Evolutionary conservation across 768 basidiomycete genomes (phyloP).

Genomic region (Hortiboletus flavorubellus): DNA sequence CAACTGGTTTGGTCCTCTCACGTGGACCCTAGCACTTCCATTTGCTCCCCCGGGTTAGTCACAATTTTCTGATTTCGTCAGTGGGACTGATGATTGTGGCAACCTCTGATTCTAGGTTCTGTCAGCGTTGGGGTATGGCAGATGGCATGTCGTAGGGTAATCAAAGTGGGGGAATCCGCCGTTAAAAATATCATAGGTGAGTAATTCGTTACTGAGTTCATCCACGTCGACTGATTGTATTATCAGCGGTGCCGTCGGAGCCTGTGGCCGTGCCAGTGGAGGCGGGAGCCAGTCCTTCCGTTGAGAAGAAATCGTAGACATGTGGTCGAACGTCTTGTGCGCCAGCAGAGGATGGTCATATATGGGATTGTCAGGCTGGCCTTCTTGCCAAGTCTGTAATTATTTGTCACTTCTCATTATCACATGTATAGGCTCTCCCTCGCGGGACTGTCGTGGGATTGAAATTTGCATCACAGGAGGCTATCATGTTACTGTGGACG

Average conservation of each 20-base stretch:
- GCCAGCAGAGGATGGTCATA: constrained; percentile 6
- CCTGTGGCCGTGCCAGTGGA: constrained; percentile 19
- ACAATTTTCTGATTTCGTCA: background rate
- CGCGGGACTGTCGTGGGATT: background rate
- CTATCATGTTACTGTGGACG: background rate
- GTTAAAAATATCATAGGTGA: constrained; percentile 60
- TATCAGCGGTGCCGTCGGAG: constrained; percentile 19
- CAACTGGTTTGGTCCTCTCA: constrained; percentile 86
- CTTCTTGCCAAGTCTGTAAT: background rate
- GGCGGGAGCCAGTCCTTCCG: constrained; percentile 3
- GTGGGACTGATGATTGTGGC: background rate
- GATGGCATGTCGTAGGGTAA: constrained; percentile 87
- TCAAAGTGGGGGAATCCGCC: constrained; percentile 70
- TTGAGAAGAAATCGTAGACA: constrained; percentile 20
- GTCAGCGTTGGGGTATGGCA: constrained; percentile 95
- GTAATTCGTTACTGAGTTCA: constrained; percentile 8
- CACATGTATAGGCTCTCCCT: constrained; percentile 17
- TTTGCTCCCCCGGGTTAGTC: constrained; percentile 81
- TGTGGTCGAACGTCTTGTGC: background rate
- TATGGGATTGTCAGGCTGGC: background rate
- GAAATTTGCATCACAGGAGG: constrained; percentile 7
- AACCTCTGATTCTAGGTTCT: constrained; percentile 52
- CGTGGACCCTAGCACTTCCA: constrained; percentile 87
- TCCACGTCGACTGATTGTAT: background rate
- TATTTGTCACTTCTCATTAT: constrained; percentile 14